Percentiles rank a stretch among this genome's conserved stretches.
phyloP scores from a whole-genome alignment of 108 stramenopile genomes.

The Fistulifera pelliculosa region DNA sequence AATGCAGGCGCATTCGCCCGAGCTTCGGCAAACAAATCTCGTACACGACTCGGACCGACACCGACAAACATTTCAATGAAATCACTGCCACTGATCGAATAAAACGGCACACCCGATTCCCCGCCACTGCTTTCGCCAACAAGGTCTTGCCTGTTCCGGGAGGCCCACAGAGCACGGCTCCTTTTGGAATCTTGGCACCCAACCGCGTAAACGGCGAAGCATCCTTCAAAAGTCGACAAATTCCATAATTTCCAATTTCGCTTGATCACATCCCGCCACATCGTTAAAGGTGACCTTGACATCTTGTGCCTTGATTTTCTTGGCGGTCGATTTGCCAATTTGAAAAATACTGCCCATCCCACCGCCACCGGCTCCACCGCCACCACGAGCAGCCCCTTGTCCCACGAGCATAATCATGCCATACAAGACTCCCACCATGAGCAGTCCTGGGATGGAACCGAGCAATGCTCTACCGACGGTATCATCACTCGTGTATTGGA shows the following conservation, averaged over 20 bases:
- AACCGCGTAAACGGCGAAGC: slow-evolving; percentile 82
- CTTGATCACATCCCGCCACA: slow-evolving; percentile 98
- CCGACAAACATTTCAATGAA: slow-evolving; percentile 99
- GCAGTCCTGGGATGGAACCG: slow-evolving; percentile 58
- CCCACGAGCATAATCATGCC: slow-evolving; percentile 68
- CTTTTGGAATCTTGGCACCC: slow-evolving; percentile 97
- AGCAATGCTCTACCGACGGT: slow-evolving; percentile 66
- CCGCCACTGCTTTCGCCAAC: slow-evolving; percentile 98
- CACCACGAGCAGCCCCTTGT: slow-evolving; percentile 51
- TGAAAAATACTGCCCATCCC: slow-evolving; percentile 47
- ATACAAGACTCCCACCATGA: slow-evolving; percentile 72
- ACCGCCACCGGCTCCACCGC: slow-evolving; percentile 51
- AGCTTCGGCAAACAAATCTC: slow-evolving; percentile 95
- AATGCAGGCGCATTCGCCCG: slow-evolving; percentile 88
- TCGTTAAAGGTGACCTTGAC: slow-evolving; percentile 86
- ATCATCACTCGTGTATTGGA: slow-evolving; percentile 89
- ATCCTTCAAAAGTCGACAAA: slow-evolving; percentile 96
- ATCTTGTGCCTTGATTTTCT: slow-evolving; percentile 79
- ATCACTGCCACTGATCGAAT: slow-evolving; percentile 90
- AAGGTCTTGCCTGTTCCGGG: slow-evolving; percentile 96
- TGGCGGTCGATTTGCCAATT: slow-evolving; percentile 82
- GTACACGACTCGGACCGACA: slow-evolving; percentile 94
- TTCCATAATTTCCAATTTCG: slow-evolving; percentile 98
- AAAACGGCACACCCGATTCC: slow-evolving; percentile 96
- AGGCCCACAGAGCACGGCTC: slow-evolving; percentile 90